phyloP scores from a whole-genome alignment of 129 eudicot genomes.

The Flaveria brownii region DNA sequence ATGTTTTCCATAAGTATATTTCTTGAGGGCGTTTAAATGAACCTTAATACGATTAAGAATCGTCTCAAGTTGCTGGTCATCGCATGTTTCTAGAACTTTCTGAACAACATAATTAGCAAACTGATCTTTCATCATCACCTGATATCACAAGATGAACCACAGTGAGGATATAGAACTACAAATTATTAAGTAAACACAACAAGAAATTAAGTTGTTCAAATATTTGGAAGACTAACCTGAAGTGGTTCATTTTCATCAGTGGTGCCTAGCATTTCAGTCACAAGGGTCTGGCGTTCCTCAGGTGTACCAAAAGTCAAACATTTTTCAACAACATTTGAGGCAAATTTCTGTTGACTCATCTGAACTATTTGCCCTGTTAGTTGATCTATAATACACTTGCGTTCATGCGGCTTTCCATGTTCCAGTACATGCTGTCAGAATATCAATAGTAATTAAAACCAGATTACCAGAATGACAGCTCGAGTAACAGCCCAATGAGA shows the following conservation, averaged over 20 bases:
- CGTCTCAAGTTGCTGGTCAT: slow-evolving; percentile 84
- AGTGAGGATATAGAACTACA: not conserved
- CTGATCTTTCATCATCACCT: slow-evolving; percentile 99
- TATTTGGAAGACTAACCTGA: slow-evolving; percentile 55
- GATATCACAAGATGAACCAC: slow-evolving; percentile 8
- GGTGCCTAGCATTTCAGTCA: slow-evolving; percentile 89
- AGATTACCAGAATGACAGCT: not conserved
- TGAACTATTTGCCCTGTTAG: slow-evolving; percentile 79
- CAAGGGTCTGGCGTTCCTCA: slow-evolving; percentile 68
- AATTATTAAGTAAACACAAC: not conserved
- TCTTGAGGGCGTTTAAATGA: slow-evolving; percentile 90
- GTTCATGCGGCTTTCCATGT: slow-evolving; percentile 87
- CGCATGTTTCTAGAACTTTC: slow-evolving; percentile 92
- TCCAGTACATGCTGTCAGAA: slow-evolving; percentile 77
- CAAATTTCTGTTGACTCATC: slow-evolving; percentile 98
- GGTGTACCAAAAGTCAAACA: slow-evolving; percentile 85
- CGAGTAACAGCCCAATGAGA: not conserved
- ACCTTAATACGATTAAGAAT: slow-evolving; percentile 82
- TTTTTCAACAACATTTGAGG: slow-evolving; percentile 92
- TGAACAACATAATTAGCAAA: slow-evolving; percentile 96
- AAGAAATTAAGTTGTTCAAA: not conserved
- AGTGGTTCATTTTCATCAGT: slow-evolving; percentile 96
- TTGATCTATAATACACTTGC: slow-evolving; percentile 62
- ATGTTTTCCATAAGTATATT: slow-evolving; percentile 96
- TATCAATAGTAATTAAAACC: not conserved